Evolutionary conservation across 208 protist genomes (phyloP).

Genomic region (Crithidia acanthocephali): DNA sequence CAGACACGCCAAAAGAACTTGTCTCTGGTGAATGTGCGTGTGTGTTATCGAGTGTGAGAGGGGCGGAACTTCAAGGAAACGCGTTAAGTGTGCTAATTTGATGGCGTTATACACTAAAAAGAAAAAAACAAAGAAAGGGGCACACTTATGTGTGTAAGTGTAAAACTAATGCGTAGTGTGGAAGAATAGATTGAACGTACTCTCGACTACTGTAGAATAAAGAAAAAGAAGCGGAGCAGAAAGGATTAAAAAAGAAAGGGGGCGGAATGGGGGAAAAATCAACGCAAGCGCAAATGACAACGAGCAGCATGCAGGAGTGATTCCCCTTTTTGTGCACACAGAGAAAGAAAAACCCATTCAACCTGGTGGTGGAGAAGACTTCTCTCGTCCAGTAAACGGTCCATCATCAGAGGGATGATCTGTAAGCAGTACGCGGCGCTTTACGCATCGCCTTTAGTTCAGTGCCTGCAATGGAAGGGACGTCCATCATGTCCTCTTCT

Average conservation of each 20-base stretch:
- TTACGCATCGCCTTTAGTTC: too few species aligned
- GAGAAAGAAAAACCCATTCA: too few species aligned
- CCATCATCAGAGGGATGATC: too few species aligned
- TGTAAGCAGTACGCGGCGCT: too few species aligned
- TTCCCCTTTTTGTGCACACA: too few species aligned
- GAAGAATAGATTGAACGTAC: background rate
- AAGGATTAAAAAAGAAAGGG: background rate
- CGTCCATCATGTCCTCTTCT: too few species aligned
- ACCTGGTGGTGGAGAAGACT: too few species aligned
- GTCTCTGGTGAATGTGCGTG: background rate
- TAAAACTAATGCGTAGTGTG: background rate
- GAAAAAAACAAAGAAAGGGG: constrained; percentile 13
- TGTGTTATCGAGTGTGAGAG: background rate
- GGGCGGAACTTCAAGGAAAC: background rate
- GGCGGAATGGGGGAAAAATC: too few species aligned
- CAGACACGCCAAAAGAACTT: background rate
- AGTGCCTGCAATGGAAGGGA: too few species aligned
- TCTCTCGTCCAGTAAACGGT: too few species aligned
- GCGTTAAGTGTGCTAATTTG: background rate
- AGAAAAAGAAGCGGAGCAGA: background rate
- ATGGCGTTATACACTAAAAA: background rate
- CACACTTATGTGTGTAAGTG: constrained; percentile 3
- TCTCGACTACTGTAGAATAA: constrained; percentile 13
- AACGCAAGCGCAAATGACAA: background rate
- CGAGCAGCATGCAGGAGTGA: too few species aligned